Conservation (phyloP, 371 early-diverging fungal genomes). For the Fennellomyces sp. region DNA sequence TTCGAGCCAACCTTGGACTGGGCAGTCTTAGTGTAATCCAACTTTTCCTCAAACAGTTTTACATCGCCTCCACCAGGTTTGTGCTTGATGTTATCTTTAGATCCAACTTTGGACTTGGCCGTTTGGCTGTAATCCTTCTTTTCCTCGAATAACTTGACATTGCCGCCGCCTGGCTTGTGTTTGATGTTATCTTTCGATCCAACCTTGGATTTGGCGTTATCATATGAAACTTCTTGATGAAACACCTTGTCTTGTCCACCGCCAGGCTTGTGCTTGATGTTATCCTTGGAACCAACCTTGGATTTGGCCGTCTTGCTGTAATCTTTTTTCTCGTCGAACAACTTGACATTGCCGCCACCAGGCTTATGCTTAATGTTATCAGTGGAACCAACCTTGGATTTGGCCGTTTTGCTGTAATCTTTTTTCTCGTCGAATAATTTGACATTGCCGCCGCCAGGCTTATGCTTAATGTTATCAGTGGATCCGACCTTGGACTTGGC, state of each 20-base stretch:
- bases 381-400: conserved; percentile 22
- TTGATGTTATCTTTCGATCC: conserved; percentile 24
- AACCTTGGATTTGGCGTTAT: conserved; percentile 18
- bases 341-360: conserved; percentile 16
- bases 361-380: conserved; percentile 28
- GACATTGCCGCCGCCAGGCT: neutral
- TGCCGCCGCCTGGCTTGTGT: conserved; percentile 24
- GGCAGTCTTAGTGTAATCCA: neutral
- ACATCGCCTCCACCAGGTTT: conserved; percentile 22
- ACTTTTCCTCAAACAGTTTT: conserved; percentile 16
- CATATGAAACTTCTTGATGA: conserved; percentile 1
- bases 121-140: conserved; percentile 3
- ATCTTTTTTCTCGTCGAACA: conserved; percentile 12
- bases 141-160: conserved; percentile 16
- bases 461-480: neutral
- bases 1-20: conserved; percentile 21
- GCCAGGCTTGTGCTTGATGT: conserved; percentile 24
- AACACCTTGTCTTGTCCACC: conserved; percentile 20
- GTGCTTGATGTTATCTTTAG: conserved; percentile 22
- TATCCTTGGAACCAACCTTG: conserved; percentile 23
- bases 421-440: neutral
- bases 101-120: conserved; percentile 22
- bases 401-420: conserved; percentile 7
- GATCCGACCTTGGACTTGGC: neutral
- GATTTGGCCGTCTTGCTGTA: conserved; percentile 7